phyloP scores from a whole-genome alignment of 495 filamentous ascomycete genomes.

The Acidomyces sp. region DNA sequence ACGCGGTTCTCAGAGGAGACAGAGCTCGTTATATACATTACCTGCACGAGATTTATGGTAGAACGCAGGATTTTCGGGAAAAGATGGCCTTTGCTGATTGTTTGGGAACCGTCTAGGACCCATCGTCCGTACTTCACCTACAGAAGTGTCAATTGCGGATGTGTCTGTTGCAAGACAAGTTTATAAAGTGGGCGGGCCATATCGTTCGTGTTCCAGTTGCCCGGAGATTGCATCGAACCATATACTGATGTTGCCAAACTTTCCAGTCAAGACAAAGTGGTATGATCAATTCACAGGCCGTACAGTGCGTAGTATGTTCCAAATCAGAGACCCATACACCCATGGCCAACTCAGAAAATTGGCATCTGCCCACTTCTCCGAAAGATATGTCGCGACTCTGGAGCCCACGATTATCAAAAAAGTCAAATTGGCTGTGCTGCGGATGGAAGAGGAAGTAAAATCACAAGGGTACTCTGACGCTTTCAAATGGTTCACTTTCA shows the following conservation, averaged over 20 bases:
- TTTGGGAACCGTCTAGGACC: conserved; percentile 2
- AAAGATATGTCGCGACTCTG: conserved; percentile 5
- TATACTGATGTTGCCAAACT: background rate
- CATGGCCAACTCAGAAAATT: conserved; percentile 14
- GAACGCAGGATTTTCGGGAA: background rate
- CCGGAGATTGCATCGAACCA: background rate
- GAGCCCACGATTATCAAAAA: conserved; percentile 12
- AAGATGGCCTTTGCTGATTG: background rate
- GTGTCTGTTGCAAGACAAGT: conserved; percentile 29
- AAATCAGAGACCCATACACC: conserved; percentile 12
- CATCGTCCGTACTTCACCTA: conserved; percentile 32
- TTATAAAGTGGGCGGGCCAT: conserved; percentile 27
- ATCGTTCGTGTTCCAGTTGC: background rate
- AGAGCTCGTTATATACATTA: background rate
- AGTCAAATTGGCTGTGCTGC: conserved; percentile 9
- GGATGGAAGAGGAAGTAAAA: conserved; percentile 14
- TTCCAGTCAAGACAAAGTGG: too few species aligned
- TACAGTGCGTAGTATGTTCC: conserved; percentile 1
- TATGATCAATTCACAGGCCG: background rate
- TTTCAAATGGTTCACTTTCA: conserved; percentile 20
- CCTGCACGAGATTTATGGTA: conserved; percentile 3
- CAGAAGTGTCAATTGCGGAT: conserved; percentile 32
- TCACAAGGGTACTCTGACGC: conserved; percentile 9
- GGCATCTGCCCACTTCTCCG: conserved; percentile 7
- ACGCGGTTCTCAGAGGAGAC: conserved; percentile 2